A percentile compares a stretch with the other conserved stretches of the same genome.
Evolutionary conservation across 305 asterid species (phyloP).

Genomic region (Andrographis paniculata): DNA sequence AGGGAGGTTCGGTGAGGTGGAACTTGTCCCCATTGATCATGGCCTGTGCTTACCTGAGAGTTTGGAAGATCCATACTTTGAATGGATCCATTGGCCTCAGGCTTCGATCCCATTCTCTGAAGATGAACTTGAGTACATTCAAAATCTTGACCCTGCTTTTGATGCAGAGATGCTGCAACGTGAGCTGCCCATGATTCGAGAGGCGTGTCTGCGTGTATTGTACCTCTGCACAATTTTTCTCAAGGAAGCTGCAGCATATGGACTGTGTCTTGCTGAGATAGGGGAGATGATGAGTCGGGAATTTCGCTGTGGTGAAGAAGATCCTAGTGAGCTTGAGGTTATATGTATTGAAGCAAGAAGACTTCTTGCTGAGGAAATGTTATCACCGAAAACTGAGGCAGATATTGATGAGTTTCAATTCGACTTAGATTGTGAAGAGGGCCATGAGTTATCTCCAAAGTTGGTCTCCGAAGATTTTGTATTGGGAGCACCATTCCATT

Average conservation of each 20-base stretch:
- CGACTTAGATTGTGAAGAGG: slow-evolving; percentile 73
- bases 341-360: slow-evolving; percentile 78
- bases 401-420: slow-evolving; percentile 50
- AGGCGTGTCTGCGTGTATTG: slow-evolving; percentile 82
- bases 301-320: slow-evolving; percentile 83
- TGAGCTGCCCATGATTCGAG: slow-evolving; percentile 93
- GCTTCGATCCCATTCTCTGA: slow-evolving; percentile 96
- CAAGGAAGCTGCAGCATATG: slow-evolving; percentile 75
- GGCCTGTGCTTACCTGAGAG: slow-evolving; percentile 96
- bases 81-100: slow-evolving; percentile 99
- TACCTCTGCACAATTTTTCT: slow-evolving; percentile 73
- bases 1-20: slow-evolving; percentile 87
- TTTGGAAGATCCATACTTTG: slow-evolving; percentile 93
- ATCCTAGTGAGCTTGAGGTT: slow-evolving; percentile 93
- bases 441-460: slow-evolving; percentile 20
- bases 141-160: slow-evolving; percentile 54
- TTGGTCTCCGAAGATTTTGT: slow-evolving; percentile 28
- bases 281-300: slow-evolving; percentile 99
- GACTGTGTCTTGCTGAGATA: slow-evolving; percentile 91
- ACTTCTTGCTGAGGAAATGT: slow-evolving; percentile 45
- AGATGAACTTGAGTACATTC: slow-evolving; percentile 79
- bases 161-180: slow-evolving; percentile 67
- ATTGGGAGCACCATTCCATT: slow-evolving; percentile 34
- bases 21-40: slow-evolving; percentile 85
- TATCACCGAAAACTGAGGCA: slow-evolving; percentile 40